Conservation (phyloP, 495 filamentous ascomycete species). For the Trypethelium eluteriae region DNA sequence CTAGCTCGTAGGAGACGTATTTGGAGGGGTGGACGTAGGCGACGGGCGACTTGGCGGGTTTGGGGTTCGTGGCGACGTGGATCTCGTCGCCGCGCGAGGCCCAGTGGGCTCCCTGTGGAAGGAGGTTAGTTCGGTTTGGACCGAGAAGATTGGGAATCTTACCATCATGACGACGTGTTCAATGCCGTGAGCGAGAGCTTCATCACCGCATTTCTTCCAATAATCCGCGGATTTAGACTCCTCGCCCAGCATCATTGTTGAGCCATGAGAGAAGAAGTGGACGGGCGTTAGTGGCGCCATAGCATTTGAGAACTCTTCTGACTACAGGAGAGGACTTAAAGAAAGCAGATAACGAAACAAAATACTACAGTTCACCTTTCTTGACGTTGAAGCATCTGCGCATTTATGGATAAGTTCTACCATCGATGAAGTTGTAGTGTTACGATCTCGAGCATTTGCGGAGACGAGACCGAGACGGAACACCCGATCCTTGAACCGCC, state of each 20-base stretch:
- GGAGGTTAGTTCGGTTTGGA: neutral
- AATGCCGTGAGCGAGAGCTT: constrained; percentile 47
- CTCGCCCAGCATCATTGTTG: constrained; percentile 60
- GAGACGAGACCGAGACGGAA: too few relatives aligned
- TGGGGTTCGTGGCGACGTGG: constrained; percentile 50
- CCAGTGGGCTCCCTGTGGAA: constrained; percentile 53
- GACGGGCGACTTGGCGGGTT: constrained; percentile 48
- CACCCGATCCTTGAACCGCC: neutral
- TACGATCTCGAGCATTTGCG: neutral
- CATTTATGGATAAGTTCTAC: neutral
- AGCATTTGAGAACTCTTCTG: neutral
- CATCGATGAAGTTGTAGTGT: neutral
- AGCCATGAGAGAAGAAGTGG: constrained; percentile 62
- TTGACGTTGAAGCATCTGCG: neutral
- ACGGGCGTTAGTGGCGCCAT: constrained; percentile 42
- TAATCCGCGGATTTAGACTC: constrained; percentile 50
- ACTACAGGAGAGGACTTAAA: neutral
- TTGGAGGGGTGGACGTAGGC: constrained; percentile 53
- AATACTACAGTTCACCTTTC: neutral
- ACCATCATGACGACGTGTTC: constrained; percentile 59
- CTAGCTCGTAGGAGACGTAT: constrained; percentile 50
- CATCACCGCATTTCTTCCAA: constrained; percentile 56
- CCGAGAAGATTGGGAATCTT: constrained; percentile 11
- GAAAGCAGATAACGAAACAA: neutral
- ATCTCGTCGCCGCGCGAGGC: constrained; percentile 41